These are phyloP conservation scores for Ophiostoma perfectum DNA, from an alignment of 2,329 filamentous ascomycete species.

Conservation along the genomic window DNA sequence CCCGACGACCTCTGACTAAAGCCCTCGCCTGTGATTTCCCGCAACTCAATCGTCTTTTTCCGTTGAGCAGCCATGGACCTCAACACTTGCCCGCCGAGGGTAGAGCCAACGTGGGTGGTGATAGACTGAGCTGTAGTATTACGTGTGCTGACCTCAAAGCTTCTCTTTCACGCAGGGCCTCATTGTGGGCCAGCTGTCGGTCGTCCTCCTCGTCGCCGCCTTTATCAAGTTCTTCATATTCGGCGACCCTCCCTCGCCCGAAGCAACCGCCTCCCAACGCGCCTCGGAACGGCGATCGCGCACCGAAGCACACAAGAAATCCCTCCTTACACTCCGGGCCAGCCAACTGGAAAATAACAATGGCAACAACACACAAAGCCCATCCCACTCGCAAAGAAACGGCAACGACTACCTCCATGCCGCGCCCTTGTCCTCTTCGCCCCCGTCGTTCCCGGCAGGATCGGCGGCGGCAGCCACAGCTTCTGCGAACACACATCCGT, in stretches of 20 bases:
- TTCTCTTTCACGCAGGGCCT: slow-evolving; percentile 92
- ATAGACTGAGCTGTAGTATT: background rate
- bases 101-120: slow-evolving; percentile 41
- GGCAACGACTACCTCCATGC: background rate
- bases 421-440: too few relatives aligned
- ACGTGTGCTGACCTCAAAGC: slow-evolving; percentile 39
- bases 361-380: background rate
- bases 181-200: slow-evolving; percentile 85
- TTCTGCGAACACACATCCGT: slow-evolving; percentile 32
- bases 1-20: background rate
- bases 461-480: too few relatives aligned
- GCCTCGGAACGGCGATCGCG: slow-evolving; percentile 69
- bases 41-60: slow-evolving; percentile 23
- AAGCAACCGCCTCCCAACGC: slow-evolving; percentile 69
- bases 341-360: slow-evolving; percentile 34
- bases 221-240: slow-evolving; percentile 99
- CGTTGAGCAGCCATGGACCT: slow-evolving; percentile 5
- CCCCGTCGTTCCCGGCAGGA: too few relatives aligned
- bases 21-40: background rate
- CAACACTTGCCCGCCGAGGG: slow-evolving; percentile 38
- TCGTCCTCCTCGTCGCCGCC: slow-evolving; percentile 82
- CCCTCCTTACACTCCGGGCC: slow-evolving; percentile 58
- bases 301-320: slow-evolving; percentile 70
- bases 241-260: slow-evolving; percentile 80
- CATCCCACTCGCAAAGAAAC: background rate